Base-by-base conservation (phyloP, 805 yeast genomes). In the Saccharomyces paradoxus region DNA sequence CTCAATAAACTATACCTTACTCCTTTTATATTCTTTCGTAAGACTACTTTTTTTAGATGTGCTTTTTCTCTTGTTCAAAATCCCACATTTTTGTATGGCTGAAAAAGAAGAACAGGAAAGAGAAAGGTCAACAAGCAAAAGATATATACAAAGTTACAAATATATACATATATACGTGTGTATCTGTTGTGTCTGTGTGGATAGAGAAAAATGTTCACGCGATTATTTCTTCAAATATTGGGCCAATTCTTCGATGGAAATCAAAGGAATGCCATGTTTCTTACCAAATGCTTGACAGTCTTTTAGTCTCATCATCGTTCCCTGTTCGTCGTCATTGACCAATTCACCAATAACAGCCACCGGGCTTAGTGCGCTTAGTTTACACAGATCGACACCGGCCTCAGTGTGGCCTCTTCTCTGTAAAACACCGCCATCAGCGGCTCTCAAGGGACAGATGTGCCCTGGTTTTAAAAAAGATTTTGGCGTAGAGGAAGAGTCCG, bases 361-460 rank as follows among this genome's bases (percentile, higher is more conserved):
- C 1, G 94, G 96, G 58, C 81, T 81, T 61, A 87, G 76, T 0
- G 89, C 90, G 6, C 92, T 79, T 64, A 91, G 76, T 64, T 75
- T 74, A 67, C 96, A 84, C 59, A 94, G 77, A 67, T 92, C 96
- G 8, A 94, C 96, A 28, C 89, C 90, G 17, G 99, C 98, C 74
- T 94, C 99, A 10, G 99, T 94, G 69, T 94, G 99, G 14, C 99
- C 99, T 55, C 87, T 77, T 76, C 99, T 86, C 50, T 75, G 73
- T 54, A 83, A 75, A 55, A 94, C 82, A 52, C 96, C 84, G 0
- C 96, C 96, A 26, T 87, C 87, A 22, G 79, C 87, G 2, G 98
- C 98, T 62, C 98, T 80, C 63, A 94, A 77, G 2, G 99, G 99
- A 60, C 92, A 81, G 30, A 94, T 75, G 67, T 94, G 99, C 17